Evolutionary conservation across 306 rosid genomes (phyloP), one percentile per base, ranked within the genome.

Genomic region (Glycine tomentella): DNA sequence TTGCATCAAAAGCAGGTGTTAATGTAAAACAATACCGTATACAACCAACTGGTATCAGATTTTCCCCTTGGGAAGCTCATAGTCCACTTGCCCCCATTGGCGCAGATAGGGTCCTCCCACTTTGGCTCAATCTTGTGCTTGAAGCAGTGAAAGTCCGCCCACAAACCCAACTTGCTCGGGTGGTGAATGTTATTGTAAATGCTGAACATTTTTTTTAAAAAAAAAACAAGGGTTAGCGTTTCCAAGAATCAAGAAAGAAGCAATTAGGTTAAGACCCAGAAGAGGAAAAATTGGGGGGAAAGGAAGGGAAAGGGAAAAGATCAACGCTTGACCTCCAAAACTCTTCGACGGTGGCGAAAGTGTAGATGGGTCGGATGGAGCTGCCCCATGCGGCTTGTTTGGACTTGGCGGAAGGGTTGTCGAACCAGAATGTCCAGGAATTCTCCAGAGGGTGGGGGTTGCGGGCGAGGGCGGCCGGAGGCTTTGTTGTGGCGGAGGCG

Each of bases 341-440:
- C 51, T 90, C 94, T 84, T 95, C 99, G 11, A 85, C 91, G 25
- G 98, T 87, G 13, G 93, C 25, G 77, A 93, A 90, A 25, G 99
- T 93, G 64, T 90, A 92, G 90, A 96, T 84, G 76, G 90, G 83
- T 14, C 97, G 93, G 4, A 90, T 80, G 2, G 91, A 84, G 72
- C 82, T 89, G 16, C 99, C 99, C 99, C 99, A 96, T 45, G 79
- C 68, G 12, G 71, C 83, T 68, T 88, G 92, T 87, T 88, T 93
- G 80, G 88, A 5, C 82, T 86, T 96, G 7, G 89, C 87, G 0
- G 81, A 4, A n/a, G 92, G 91, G 51, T 69, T 93, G 78, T 93
- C 97, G 79, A 96, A 96, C 99, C 98, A 93, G 88, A 96, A 96
- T 44, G 99, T 96, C 98, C 98, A 96, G 0, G 97, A 87, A 69